Evolutionary conservation across 306 rosid species (phyloP).

Genomic region (Begonia loranthoides): DNA sequence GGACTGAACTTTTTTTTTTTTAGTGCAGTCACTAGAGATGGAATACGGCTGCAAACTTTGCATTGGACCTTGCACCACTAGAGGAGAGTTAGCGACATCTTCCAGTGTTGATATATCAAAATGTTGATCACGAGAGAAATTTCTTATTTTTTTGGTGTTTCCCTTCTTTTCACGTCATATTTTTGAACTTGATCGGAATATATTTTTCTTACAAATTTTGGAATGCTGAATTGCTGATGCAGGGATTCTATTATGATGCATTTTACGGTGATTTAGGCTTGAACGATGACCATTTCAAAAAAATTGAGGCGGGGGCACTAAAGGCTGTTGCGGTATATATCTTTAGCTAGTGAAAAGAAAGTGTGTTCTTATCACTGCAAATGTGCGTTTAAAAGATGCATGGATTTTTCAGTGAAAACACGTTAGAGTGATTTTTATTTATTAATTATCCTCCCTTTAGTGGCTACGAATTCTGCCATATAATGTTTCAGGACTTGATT

Average conservation of each 20-base stretch:
- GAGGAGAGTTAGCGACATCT: conserved; percentile 61
- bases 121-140: too few species aligned
- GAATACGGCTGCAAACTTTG: conserved; percentile 91
- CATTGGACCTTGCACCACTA: conserved; percentile 93
- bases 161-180: too few species aligned
- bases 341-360: neutral
- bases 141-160: neutral
- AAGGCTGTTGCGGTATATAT: conserved; percentile 64
- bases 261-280: conserved; percentile 79
- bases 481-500: neutral
- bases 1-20: conserved; percentile 1
- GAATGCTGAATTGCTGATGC: conserved; percentile 1
- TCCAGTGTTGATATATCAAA: neutral
- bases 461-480: too few species aligned
- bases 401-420: neutral
- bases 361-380: neutral
- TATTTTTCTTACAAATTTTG: too few species aligned
- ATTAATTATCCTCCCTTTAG: too few species aligned
- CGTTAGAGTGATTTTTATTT: too few species aligned
- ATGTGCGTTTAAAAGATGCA: neutral
- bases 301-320: conserved; percentile 46
- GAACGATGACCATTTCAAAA: conserved; percentile 86
- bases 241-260: conserved; percentile 95
- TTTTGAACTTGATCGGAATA: too few species aligned
- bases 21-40: conserved; percentile 49